Base-by-base conservation (phyloP, 2,329 filamentous ascomycete species). In the Aschersonia sp. region DNA sequence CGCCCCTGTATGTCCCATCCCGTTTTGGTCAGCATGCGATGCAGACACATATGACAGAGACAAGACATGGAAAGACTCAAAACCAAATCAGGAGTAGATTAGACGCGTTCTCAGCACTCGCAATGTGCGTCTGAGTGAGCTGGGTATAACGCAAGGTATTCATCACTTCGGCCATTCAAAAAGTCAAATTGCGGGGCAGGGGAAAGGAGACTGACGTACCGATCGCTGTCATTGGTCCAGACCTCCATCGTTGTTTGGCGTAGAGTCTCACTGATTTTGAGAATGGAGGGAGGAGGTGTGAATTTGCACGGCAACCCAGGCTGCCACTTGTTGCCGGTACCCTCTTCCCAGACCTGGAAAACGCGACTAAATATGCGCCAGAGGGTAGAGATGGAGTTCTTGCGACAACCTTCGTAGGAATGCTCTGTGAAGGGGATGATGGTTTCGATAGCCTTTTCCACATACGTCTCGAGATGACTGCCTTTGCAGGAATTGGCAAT, bases 121-220 rank as follows among this genome's bases (percentile, higher is more conserved):
- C 84, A 49, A 79, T 71, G 76, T 70, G 86, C 82, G 83, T 97
- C 84, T 86, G 87, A 95, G 89, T 95, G 90, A 95, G 89, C 89
- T 95, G 89, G 88, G 90, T 90, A 78, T 90, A 89, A 89, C 87
- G 86, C 81, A 79, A 71, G 67, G 72, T 77, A 73, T 69, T 95
- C 88, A 95, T 95, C 88, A 87, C 82, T 59, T 68, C 62, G 63
- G 60, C 46, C 22, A 32, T 4, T 14, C 57, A 52, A 48, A 52
- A 30, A 43, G 12, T 41, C 48, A 52, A 49, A 49, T 48, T 46
- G 50, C 8, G 30, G 48, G 46, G 51, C 51, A 51, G 53, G 22
- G n/a, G 32, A 14, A 41, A 44, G 30, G 22, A 22, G 22, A 22
- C 2, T 32, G 32, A 87, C 90, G 62, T 84, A 95, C 89, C 88